Evolutionary conservation across 164 flowering plant species (phyloP), one percentile per base, ranked within the genome.

Genomic region (Vitis amurensis): DNA sequence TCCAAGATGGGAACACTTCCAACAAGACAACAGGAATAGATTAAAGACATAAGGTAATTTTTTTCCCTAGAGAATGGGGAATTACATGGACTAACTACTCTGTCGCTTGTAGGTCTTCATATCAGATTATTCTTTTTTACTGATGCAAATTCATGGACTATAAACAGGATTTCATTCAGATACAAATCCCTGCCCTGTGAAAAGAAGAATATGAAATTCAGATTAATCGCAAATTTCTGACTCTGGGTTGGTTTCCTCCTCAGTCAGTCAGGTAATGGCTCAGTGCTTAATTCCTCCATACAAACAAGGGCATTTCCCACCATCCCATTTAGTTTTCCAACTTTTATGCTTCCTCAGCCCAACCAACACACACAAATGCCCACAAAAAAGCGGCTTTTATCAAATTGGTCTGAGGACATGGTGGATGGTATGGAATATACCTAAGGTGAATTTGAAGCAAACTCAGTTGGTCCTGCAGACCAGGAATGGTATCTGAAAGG

Each of bases 211-310:
- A 49, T 10, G 16, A 17, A 30, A 6, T 37, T 37, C 19, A 37
- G 4, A 37, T 37, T 37, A 23, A 23, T 44, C 66, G 15, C n/a
- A 49, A 47, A 19, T 55, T 49, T 29, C 67, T 13, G 27, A 12
- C 10, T 3, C 30, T 11, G 49, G 66, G 8, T 37, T 13, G 3
- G 27, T 23, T 23, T 1, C 5, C 69, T 31, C 44, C 68, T 53
- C 23, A 27, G 50, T 30, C 63, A 72, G 56, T 19, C 69, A 68
- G 74, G 77, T 74, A 69, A 63, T 71, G 19, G 2, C 7, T 48
- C 56, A 49, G 30, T 30, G 57, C 37, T 57, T 16, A 49, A 3
- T 16, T 16, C 52, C 8, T 47, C 14, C 27, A 23, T 23, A 11
- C 27, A 23, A 23, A 23, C 27, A 23, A 23, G 27, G 27, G 27